phyloP scores from a whole-genome alignment of 2,329 filamentous ascomycete genomes.

The Fusarium oligoseptatum region DNA sequence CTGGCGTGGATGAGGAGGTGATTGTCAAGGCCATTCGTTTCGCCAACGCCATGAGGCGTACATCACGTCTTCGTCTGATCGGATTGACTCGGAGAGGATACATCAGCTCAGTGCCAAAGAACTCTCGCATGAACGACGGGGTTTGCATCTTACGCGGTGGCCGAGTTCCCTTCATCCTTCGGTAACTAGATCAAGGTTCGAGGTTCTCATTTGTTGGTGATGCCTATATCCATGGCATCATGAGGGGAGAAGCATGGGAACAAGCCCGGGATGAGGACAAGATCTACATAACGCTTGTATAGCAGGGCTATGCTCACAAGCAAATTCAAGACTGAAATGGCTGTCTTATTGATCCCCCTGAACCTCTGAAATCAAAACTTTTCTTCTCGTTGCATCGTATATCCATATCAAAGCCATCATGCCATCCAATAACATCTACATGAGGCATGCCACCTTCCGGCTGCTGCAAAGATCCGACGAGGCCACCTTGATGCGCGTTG shows the following conservation, averaged over 20 bases:
- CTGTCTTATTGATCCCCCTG: neutral
- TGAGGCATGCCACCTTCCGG: conserved; percentile 77
- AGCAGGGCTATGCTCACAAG: neutral
- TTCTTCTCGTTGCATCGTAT: conserved; percentile 29
- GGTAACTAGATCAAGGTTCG: neutral
- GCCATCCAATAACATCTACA: conserved; percentile 61
- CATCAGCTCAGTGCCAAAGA: neutral
- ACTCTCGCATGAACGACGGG: neutral
- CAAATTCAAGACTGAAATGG: neutral
- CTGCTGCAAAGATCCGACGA: conserved; percentile 77
- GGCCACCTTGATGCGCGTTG: conserved; percentile 73
- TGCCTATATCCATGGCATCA: neutral
- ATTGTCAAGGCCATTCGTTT: neutral
- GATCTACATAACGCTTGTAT: neutral
- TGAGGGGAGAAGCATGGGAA: neutral
- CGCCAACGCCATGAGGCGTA: neutral
- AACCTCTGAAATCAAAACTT: conserved; percentile 29
- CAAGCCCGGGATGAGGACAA: neutral
- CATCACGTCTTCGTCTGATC: neutral
- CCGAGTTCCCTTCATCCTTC: neutral
- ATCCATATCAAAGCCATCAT: neutral
- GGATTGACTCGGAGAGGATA: neutral
- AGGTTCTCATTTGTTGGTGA: neutral
- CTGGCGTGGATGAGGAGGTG: neutral
- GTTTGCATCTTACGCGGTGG: neutral